Conservation (phyloP, 2,329 filamentous ascomycete species). For the Chrysoporthe cubensis region DNA sequence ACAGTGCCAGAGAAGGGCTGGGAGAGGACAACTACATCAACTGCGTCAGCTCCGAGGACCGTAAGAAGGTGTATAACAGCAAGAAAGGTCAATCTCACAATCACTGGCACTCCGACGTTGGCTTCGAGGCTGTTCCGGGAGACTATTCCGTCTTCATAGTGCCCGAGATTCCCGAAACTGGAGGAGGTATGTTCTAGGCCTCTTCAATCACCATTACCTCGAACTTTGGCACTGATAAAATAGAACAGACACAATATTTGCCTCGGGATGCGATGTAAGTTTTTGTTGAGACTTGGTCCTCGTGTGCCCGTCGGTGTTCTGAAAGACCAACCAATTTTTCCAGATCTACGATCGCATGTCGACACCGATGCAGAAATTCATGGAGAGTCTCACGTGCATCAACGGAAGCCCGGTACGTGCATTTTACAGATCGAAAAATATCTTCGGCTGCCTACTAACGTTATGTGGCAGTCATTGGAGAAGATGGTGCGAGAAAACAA, state of each 20-base stretch:
- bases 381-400: slow-evolving; percentile 61
- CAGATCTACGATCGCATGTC: slow-evolving; percentile 65
- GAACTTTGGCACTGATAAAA: no score
- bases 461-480: slow-evolving; percentile 51
- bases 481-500: slow-evolving; percentile 45
- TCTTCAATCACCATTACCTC: slow-evolving; percentile 38
- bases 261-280: no score
- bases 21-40: slow-evolving; percentile 62
- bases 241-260: no score
- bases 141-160: slow-evolving; percentile 65
- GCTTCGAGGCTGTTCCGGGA: slow-evolving; percentile 65
- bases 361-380: slow-evolving; percentile 57
- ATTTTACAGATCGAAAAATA: slow-evolving; percentile 42
- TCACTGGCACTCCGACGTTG: slow-evolving; percentile 67
- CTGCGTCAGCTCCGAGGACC: slow-evolving; percentile 14
- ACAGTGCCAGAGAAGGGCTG: slow-evolving; percentile 54
- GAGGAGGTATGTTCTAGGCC: slow-evolving; percentile 66
- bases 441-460: no score
- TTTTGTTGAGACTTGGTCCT: no score
- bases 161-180: slow-evolving; percentile 54
- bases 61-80: no score
- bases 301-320: slow-evolving; percentile 48
- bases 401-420: slow-evolving; percentile 46
- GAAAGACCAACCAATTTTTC: slow-evolving; percentile 40
- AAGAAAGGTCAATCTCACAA: slow-evolving; percentile 38